Base-by-base conservation (phyloP, 2,329 filamentous ascomycete genomes). In the Stromatinia cepivora region DNA sequence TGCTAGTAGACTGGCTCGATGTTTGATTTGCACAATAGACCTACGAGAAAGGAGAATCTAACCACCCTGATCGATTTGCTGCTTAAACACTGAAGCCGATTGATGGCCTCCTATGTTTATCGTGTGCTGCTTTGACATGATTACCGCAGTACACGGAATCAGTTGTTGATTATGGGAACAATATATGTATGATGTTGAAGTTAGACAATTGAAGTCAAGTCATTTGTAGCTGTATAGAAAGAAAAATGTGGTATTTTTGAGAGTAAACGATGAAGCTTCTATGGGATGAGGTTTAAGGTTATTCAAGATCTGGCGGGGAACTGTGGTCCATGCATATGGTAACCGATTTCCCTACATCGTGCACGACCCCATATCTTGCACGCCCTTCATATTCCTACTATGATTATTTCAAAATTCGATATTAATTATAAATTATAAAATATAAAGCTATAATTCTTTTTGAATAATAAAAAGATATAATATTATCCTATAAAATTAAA, bases 1-100 rank as follows among this genome's bases (percentile, higher is more conserved):
- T n/a, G 1, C 20, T 25, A 48, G 7, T 48, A 25, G 3, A 5
- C 20, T 9, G 1, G 8, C 20, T 46, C 6, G 11, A 48, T 3
- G 0, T 0, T 9, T 11, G 2, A 25, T 17, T 15, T 10, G 17
- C 0, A 48, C 0, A 2, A 3, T 15, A 34, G 28, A 28, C 1
- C 4, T 22, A 57, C 6, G 0, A 8, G 4, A 57, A 1, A 9
- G 9, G 6, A 20, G 2, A 0, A n/a, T 31, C 13, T 9, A 7
- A 22, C 22, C 8, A 17, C 1, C 15, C 1, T 48, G 42, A 17
- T 62, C 9, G 20, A n/a, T 13, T 13, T 28, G 25, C 10, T 34
- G 20, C 42, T 34, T 4, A 28, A 9, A 46, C 20, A 15, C 22
- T n/a, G 13, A 15, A 6, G 20, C 10, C 25, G 9, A 8, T 45